phyloP scores from a whole-genome alignment of 2,329 filamentous ascomycete genomes.

The Hypocreales sp. region DNA sequence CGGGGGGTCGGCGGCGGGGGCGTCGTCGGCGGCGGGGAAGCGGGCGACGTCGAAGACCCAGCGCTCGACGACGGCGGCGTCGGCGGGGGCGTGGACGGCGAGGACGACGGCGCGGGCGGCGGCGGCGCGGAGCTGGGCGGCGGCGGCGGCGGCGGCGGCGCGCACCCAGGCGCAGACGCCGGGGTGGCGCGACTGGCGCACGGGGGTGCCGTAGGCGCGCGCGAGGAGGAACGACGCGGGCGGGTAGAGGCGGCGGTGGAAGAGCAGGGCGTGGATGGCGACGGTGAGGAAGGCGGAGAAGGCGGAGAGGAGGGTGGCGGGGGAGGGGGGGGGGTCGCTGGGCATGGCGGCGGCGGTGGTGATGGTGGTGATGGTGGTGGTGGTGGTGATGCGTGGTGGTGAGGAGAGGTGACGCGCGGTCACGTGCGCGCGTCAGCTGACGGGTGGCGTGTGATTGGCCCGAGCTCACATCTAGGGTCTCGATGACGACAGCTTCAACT shows the following conservation, averaged over 20 bases:
- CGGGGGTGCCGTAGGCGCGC: slow-evolving; percentile 68
- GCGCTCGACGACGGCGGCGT: slow-evolving; percentile 35
- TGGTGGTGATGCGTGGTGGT: too few relatives aligned
- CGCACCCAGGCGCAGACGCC: slow-evolving; percentile 74
- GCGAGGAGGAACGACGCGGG: slow-evolving; percentile 60
- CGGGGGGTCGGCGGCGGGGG: slow-evolving; percentile 1
- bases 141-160: slow-evolving; percentile 61
- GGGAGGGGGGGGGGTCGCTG: slow-evolving; percentile 14
- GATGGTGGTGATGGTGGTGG: too few relatives aligned
- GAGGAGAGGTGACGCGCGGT: too few relatives aligned
- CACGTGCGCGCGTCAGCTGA: too few relatives aligned
- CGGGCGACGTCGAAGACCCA: slow-evolving; percentile 43
- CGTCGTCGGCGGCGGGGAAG: slow-evolving; percentile 22
- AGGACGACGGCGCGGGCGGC: slow-evolving; percentile 30
- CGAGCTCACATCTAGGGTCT: too few relatives aligned
- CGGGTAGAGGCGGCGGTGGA: slow-evolving; percentile 69
- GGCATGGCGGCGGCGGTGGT: not conserved
- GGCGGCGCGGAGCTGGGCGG: slow-evolving; percentile 49
- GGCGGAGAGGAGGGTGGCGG: slow-evolving; percentile 39
- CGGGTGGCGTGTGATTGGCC: too few relatives aligned
- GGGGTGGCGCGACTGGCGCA: slow-evolving; percentile 76
- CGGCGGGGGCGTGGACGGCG: slow-evolving; percentile 25
- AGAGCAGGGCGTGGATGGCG: slow-evolving; percentile 74
- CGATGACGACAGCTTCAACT: too few relatives aligned
- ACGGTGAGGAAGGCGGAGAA: slow-evolving; percentile 73